These are phyloP conservation scores for Dictyostelium intermedium DNA, from an alignment of 78 protist genomes.

Conservation along the genomic window DNA sequence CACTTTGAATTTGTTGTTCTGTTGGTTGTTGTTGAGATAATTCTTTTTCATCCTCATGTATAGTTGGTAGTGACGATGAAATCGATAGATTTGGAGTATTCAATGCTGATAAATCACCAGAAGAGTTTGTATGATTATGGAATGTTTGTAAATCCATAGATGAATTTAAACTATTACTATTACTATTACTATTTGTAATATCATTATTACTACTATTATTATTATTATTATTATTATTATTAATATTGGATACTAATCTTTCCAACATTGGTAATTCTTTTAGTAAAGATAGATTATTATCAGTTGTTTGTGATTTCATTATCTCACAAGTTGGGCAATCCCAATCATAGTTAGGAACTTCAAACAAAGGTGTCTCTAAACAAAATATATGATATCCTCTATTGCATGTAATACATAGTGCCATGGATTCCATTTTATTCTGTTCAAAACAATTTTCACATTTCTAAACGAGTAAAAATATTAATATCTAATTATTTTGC, in stretches of 20 bases:
- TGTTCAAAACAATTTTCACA: conserved; percentile 18
- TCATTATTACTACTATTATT: not conserved
- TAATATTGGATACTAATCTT: not conserved
- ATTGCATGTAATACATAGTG: conserved; percentile 21
- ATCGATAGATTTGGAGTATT: not conserved
- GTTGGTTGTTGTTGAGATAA: not conserved
- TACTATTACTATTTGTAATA: not conserved
- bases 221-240: not conserved
- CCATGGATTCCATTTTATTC: conserved; percentile 2
- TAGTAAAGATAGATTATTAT: not conserved
- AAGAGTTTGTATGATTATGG: not conserved
- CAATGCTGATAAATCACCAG: not conserved
- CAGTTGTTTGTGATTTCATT: not conserved
- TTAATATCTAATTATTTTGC: not conserved
- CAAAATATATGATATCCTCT: conserved; percentile 51
- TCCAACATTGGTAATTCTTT: conserved; percentile 33
- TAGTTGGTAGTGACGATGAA: not conserved
- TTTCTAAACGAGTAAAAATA: not conserved
- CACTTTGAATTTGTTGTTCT: not conserved
- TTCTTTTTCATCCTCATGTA: not conserved
- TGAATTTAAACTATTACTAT: not conserved
- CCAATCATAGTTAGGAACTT: conserved; percentile 36
- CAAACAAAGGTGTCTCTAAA: conserved; percentile 18
- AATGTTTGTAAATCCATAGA: not conserved
- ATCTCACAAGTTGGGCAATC: conserved; percentile 7